Base-by-base conservation (phyloP, 2,329 filamentous ascomycete genomes). In the Mariannaea elegans region DNA sequence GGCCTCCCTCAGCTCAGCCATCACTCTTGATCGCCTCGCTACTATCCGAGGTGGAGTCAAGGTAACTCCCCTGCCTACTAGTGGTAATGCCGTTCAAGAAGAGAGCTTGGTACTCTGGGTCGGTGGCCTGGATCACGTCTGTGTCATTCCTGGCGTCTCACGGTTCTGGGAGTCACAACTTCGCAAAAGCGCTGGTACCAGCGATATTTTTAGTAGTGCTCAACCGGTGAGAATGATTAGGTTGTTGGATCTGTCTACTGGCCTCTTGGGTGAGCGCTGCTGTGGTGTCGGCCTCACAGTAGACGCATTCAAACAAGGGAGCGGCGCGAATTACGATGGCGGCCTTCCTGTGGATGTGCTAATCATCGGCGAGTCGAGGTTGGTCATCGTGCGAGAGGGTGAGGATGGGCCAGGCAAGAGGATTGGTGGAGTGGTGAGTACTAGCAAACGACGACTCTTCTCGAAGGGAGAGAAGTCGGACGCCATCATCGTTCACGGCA, bases 101-200 rank as follows among this genome's bases (percentile, higher is more conserved):
- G 85, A 88, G 73, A 84, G 79, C 34, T 76, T 84, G 3, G 80
- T 83, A 6, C 73, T 88, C 4, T 88, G 85, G 85, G 77, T 87
- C 29, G 82, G 84, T 8, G 79, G 84, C 13, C 70, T 79, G 2
- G 85, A 88, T 58, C 82, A 86, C 29, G 81, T 87, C 21, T 85
- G 82, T 21, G 79, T 86, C 23, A 84, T 88, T 46, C 83, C 85
- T 1, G 79, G 79, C 0, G 75, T 88, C 7, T 75, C 81, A 5
- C 80, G 81, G 13, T 88, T 87, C 73, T 87, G 85, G 85, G 85
- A 87, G 32, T 81, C 84, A 1, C 84, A 87, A 63, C 76, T 85
- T 10, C 82, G 83, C 12, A 82, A 80, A 61, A 78, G 80, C 13
- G 75, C 75, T 7, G 80, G 81, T n/a, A 80, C 80, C 12, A 81